phyloP scores from a whole-genome alignment of 129 eudicot genomes.

The Helianthus tuberosus region DNA sequence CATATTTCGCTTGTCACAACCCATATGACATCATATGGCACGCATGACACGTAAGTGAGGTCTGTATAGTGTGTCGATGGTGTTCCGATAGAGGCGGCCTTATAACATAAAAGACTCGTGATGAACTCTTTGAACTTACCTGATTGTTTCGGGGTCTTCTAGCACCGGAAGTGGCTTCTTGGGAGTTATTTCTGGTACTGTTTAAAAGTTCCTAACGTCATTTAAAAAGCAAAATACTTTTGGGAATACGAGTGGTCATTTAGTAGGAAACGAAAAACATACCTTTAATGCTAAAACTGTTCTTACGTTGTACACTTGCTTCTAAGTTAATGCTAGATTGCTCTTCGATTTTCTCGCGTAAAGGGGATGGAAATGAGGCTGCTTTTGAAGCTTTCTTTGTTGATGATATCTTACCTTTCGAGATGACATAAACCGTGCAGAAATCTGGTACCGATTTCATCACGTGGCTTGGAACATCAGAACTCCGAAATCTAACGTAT shows the following conservation, averaged over 20 bases:
- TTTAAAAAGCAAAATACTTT: not conserved
- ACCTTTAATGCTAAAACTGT: conserved; percentile 43
- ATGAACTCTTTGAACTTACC: conserved; percentile 21
- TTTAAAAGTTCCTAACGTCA: conserved; percentile 29
- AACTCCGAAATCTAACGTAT: conserved; percentile 52
- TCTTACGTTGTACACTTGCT: conserved; percentile 27
- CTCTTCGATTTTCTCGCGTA: conserved; percentile 41
- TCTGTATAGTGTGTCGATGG: too few relatives aligned
- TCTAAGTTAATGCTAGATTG: conserved; percentile 15
- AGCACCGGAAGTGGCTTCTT: conserved; percentile 33
- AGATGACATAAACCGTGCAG: conserved; percentile 79
- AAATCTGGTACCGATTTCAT: conserved; percentile 67
- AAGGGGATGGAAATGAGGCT: conserved; percentile 63
- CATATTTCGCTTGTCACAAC: too few relatives aligned
- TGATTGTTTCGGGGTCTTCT: conserved; percentile 28
- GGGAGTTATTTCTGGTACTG: conserved; percentile 31
- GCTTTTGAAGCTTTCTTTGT: conserved; percentile 57
- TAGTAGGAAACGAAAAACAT: conserved; percentile 12
- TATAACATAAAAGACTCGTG: too few relatives aligned
- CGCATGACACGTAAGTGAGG: too few relatives aligned
- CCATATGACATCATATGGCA: too few relatives aligned
- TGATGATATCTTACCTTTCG: conserved; percentile 70
- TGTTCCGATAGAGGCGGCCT: too few relatives aligned
- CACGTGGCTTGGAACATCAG: conserved; percentile 63
- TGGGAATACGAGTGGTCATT: conserved; percentile 8